A percentile compares a stretch with the other conserved stretches of the same genome.
Evolutionary conservation across 2,329 filamentous ascomycete species (phyloP).

Genomic region (Aspergillus phoenicis): DNA sequence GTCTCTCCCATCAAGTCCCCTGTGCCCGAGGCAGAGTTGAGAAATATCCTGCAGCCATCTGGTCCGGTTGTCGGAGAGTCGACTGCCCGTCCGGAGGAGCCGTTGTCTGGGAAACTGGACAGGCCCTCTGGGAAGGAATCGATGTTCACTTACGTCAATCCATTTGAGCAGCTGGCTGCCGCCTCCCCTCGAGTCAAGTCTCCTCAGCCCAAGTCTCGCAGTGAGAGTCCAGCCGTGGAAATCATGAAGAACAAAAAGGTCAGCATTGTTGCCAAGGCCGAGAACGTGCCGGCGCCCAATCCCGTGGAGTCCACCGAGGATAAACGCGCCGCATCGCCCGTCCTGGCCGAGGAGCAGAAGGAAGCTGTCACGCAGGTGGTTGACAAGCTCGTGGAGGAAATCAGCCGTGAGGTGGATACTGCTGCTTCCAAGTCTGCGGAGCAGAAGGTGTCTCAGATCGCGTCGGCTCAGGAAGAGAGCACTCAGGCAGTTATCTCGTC

Average conservation of each 20-base stretch:
- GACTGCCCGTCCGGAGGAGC: conserved; percentile 19
- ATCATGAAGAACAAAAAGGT: conserved; percentile 26
- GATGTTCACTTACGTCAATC: conserved; percentile 72
- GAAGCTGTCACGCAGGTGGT: conserved; percentile 74
- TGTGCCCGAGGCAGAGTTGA: conserved; percentile 23
- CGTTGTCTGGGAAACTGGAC: conserved; percentile 31
- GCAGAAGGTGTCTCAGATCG: conserved; percentile 48
- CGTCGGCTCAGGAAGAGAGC: conserved; percentile 38
- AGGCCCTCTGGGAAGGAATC: conserved; percentile 42
- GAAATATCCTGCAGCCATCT: conserved; percentile 10
- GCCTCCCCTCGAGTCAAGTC: conserved; percentile 64
- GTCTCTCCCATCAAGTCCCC: conserved; percentile 37
- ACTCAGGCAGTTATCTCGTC: conserved; percentile 40
- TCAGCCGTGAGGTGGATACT: conserved; percentile 65
- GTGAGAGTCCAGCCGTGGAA: conserved; percentile 44
- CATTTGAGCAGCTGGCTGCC: conserved; percentile 69
- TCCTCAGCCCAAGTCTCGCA: conserved; percentile 50
- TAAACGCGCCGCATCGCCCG: conserved; percentile 28
- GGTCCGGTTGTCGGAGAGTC: conserved; percentile 20
- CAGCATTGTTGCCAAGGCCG: conserved; percentile 25
- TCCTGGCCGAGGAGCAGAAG: conserved; percentile 43
- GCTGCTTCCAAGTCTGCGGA: conserved; percentile 62
- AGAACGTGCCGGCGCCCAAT: conserved; percentile 19
- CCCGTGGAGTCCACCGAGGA: conserved; percentile 13
- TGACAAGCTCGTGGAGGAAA: conserved; percentile 63